A percentile compares a stretch with the other conserved stretches of the same genome.
Evolutionary conservation across 192 early-diverging fungal species (phyloP).

Genomic region (Coemansia sp.): DNA sequence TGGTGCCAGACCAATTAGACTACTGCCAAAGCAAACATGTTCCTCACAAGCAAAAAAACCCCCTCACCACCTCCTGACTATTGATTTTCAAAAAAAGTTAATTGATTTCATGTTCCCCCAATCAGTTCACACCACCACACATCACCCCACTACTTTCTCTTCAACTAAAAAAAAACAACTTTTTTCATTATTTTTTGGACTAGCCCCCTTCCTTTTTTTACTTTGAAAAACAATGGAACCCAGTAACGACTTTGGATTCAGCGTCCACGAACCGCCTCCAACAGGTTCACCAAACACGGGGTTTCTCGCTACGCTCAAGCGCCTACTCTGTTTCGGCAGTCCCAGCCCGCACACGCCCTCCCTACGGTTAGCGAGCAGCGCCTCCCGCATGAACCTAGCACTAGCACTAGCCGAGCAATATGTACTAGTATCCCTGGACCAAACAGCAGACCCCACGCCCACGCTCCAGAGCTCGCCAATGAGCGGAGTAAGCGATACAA

Average conservation of each 20-base stretch:
- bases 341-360: neutral
- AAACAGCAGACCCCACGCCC: slow-evolving; percentile 5
- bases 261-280: neutral
- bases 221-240: neutral
- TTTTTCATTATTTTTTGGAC: neutral
- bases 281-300: neutral
- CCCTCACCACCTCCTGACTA: too few species aligned
- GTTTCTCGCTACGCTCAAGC: slow-evolving; percentile 7
- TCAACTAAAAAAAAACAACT: neutral
- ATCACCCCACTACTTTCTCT: neutral
- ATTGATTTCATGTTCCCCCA: neutral
- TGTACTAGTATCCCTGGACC: slow-evolving; percentile 19
- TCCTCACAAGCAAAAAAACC: too few species aligned
- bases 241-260: neutral
- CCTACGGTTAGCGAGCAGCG: slow-evolving; percentile 4
- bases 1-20: neutral
- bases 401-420: slow-evolving; percentile 45
- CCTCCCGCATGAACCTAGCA: slow-evolving; percentile 26
- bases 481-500: neutral
- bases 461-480: slow-evolving; percentile 1
- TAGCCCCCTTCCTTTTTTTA: neutral
- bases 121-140: neutral
- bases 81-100: neutral
- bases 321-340: slow-evolving; percentile 5
- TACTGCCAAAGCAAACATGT: neutral